A percentile compares a stretch with the other conserved stretches of the same genome.
Evolutionary conservation across 768 basidiomycete species (phyloP).

Genomic region (Boletellus emodensis): DNA sequence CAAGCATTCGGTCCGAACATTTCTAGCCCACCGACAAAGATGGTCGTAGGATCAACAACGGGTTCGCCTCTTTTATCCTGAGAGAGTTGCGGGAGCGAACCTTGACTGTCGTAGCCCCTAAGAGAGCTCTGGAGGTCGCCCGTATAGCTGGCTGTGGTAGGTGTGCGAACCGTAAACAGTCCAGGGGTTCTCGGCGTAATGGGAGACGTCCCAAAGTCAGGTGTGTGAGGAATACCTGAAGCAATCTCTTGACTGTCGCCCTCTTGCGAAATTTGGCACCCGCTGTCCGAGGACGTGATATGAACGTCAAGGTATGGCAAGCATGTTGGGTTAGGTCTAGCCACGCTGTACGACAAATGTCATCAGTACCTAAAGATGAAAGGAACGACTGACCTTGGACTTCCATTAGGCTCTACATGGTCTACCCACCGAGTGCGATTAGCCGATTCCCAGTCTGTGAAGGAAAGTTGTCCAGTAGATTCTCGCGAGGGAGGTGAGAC

Average conservation of each 20-base stretch:
- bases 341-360: conserved; percentile 11
- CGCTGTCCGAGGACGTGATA: conserved; percentile 19
- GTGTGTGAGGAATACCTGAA: conserved; percentile 37
- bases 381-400: conserved; percentile 12
- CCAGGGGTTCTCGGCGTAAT: conserved; percentile 49
- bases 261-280: conserved; percentile 9
- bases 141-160: conserved; percentile 36
- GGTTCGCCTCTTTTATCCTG: conserved; percentile 29
- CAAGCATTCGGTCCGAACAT: conserved; percentile 59
- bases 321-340: conserved; percentile 6
- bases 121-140: conserved; percentile 32
- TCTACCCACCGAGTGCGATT: conserved; percentile 22
- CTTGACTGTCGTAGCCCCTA: conserved; percentile 20
- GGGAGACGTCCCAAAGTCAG: conserved; percentile 45
- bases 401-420: conserved; percentile 6
- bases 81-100: conserved; percentile 19
- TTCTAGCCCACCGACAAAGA: conserved; percentile 77
- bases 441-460: conserved; percentile 24
- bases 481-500: conserved; percentile 22
- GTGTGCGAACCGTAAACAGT: conserved; percentile 48
- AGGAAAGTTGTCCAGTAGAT: conserved; percentile 28
- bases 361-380: conserved; percentile 1
- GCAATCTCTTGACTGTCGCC: conserved; percentile 37
- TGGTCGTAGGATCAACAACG: conserved; percentile 59
- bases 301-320: conserved; percentile 12